Conservation (phyloP, 305 asterid genomes). For the Ajuga reptans region DNA sequence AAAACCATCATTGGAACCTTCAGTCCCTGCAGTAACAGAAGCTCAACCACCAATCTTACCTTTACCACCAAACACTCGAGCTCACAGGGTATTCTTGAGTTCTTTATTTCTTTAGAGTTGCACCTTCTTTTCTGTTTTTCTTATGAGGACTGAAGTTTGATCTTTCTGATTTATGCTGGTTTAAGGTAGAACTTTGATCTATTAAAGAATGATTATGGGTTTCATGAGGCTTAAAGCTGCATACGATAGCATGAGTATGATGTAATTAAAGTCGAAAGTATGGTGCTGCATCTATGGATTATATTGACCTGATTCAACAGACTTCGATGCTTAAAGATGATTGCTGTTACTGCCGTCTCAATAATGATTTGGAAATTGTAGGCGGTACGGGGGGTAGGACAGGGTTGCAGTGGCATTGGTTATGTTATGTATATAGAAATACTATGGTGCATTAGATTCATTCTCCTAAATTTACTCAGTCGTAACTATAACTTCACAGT, state of each 20-base stretch:
- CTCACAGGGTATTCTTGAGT: constrained; percentile 36
- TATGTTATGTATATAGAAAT: not conserved
- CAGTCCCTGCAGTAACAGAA: constrained; percentile 37
- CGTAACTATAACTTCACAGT: not conserved
- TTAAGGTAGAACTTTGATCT: not conserved
- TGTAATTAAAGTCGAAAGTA: not conserved
- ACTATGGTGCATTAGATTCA: not conserved
- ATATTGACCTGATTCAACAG: not conserved
- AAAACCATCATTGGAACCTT: constrained; percentile 36
- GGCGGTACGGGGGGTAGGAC: no score
- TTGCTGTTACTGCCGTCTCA: no score
- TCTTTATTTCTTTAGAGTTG: not conserved
- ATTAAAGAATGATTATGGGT: no score
- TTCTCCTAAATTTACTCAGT: no score
- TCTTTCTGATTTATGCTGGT: not conserved
- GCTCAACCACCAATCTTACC: constrained; percentile 95
- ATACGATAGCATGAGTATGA: no score
- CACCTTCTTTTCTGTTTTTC: not conserved
- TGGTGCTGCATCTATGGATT: not conserved
- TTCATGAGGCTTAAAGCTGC: not conserved
- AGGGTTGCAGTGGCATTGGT: no score
- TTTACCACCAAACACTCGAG: constrained; percentile 49
- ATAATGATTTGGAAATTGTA: no score
- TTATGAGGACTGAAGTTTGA: not conserved
- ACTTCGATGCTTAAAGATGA: no score